Evolutionary conservation across 352 stramenopile genomes (phyloP), one percentile per base, ranked within the genome.

Genomic region (Nothophytophthora sp.): DNA sequence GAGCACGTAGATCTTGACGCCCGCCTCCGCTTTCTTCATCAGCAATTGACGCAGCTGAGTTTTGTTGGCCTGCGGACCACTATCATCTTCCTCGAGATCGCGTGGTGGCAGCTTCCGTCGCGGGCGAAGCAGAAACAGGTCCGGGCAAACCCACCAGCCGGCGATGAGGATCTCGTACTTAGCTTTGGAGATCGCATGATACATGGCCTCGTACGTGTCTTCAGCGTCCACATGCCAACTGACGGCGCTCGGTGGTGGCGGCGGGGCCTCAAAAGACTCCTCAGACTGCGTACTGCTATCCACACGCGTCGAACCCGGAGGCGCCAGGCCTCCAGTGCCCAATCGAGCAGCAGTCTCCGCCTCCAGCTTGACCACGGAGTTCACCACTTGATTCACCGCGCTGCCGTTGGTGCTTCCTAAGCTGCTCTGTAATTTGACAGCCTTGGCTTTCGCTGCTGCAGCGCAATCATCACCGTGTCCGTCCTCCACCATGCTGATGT

Each of bases 101-200:
- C 55, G 54, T 13, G 43, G 51, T 2, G 54, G 67, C 22, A 93
- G 41, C 39, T 90, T 87, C 25, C 80, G 69, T 4, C 69, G 47
- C 20, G 81, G 81, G 19, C 90, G 71, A 10, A 91, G 49, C 34
- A 97, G 61, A n/a, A 89, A 87, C 40, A 96, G 43, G 50, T 95
- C 82, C 0, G 88, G 87, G 42, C 76, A 86, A 11, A 96, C 73
- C 86, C 90, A 96, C 90, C 90, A 97, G 13, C 84, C 90, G 12
- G 88, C 86, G 52, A 97, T 96, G 30, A 97, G 66, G 22, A 97
- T 93, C 46, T 96, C 79, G 45, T 84, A 89, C 68, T 92, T 94
- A 5, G 90, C 89, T 25, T 76, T 79, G 8, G 67, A 75, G 43
- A 97, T 88, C n/a, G 88, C 88, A 30, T 92, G 77, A 51, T 81